phyloP scores from a whole-genome alignment of 495 filamentous ascomycete species.

The Aspergillus bertholletiae region DNA sequence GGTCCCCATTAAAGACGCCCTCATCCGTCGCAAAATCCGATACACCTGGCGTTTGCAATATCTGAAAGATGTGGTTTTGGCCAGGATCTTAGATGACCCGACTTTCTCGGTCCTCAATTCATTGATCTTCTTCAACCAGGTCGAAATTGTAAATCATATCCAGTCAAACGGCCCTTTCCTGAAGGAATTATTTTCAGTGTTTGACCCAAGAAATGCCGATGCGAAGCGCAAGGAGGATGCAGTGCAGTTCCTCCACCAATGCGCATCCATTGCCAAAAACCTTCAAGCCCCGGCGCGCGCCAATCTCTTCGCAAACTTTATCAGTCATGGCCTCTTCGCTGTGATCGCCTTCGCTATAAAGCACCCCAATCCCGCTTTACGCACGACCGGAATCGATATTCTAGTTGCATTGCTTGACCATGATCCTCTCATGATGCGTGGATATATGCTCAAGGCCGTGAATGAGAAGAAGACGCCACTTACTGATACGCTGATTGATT shows the following conservation, averaged over 20 bases:
- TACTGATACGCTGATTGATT: slow-evolving; percentile 90
- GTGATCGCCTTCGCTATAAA: slow-evolving; percentile 91
- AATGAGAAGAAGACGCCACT: slow-evolving; percentile 81
- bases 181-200: slow-evolving; percentile 86
- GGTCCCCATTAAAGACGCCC: slow-evolving; percentile 77
- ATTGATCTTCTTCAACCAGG: slow-evolving; percentile 97
- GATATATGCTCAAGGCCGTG: slow-evolving; percentile 87
- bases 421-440: slow-evolving; percentile 88
- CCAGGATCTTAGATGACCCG: slow-evolving; percentile 93
- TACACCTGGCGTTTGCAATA: slow-evolving; percentile 95
- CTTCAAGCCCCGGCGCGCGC: slow-evolving; percentile 77
- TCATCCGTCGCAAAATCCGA: slow-evolving; percentile 87
- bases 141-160: slow-evolving; percentile 92
- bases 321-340: slow-evolving; percentile 77
- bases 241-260: slow-evolving; percentile 95
- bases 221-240: slow-evolving; percentile 83
- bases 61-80: slow-evolving; percentile 96
- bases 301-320: slow-evolving; percentile 83
- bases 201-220: slow-evolving; percentile 60
- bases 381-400: slow-evolving; percentile 92
- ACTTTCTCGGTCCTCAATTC: slow-evolving; percentile 98
- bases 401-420: slow-evolving; percentile 93
- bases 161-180: slow-evolving; percentile 75
- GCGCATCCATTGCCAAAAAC: slow-evolving; percentile 90
- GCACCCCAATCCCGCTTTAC: slow-evolving; percentile 76